These are phyloP conservation scores for Beauveria caledonica DNA, from an alignment of 2,329 filamentous ascomycete genomes.

Conservation along the genomic window DNA sequence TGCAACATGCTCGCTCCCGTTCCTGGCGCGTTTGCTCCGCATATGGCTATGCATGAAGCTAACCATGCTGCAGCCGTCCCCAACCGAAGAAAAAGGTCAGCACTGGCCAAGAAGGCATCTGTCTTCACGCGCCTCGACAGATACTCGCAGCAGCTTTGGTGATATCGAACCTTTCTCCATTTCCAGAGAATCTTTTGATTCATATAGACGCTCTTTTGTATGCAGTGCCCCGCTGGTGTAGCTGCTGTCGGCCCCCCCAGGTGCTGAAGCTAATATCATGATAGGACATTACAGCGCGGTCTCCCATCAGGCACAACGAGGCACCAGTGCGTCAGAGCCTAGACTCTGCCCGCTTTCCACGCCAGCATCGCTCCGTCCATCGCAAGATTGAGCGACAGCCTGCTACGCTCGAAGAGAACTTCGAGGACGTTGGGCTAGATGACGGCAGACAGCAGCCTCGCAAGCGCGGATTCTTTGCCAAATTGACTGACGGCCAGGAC, in stretches of 20 bases:
- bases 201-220: constrained; percentile 92
- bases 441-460: constrained; percentile 47
- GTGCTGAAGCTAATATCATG: background rate
- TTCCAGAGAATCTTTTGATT: constrained; percentile 93
- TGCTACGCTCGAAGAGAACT: constrained; percentile 67
- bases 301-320: constrained; percentile 58
- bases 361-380: constrained; percentile 53
- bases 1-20: background rate
- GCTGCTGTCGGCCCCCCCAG: background rate
- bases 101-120: constrained; percentile 55
- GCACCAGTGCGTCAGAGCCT: constrained; percentile 66
- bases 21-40: background rate
- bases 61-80: constrained; percentile 58
- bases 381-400: constrained; percentile 50
- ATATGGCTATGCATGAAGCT: background rate
- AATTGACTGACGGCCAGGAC: constrained; percentile 56
- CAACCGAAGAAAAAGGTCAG: constrained; percentile 72
- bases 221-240: constrained; percentile 21
- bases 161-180: constrained; percentile 93
- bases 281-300: constrained; percentile 84
- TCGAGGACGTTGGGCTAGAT: constrained; percentile 88
- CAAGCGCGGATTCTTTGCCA: constrained; percentile 67
- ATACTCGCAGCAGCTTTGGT: constrained; percentile 54
- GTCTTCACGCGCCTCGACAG: constrained; percentile 44
- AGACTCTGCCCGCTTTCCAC: constrained; percentile 61